Conservation (phyloP, 441 rosid species). For the Mallotus repandus region DNA sequence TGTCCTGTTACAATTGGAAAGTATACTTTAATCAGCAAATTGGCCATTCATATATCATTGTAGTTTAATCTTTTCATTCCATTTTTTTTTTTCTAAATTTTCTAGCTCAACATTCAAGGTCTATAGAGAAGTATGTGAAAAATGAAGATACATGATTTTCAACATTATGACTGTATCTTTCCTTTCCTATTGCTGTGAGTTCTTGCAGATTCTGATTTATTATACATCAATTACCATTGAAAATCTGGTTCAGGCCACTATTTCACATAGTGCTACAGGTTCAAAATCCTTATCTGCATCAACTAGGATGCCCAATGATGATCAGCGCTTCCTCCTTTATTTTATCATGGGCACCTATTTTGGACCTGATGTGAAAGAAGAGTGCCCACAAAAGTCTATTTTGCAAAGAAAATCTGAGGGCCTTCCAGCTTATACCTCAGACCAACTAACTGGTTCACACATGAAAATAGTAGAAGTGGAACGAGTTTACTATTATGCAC, state of each 20-base stretch:
- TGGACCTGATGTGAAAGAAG: constrained; percentile 40
- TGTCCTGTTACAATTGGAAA: no score
- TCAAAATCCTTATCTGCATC: constrained; percentile 7
- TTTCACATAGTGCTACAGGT: neutral
- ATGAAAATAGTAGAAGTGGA: constrained; percentile 40
- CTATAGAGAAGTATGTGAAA: no score
- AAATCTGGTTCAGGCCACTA: constrained; percentile 7
- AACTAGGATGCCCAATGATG: constrained; percentile 3
- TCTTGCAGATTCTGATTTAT: constrained; percentile 16
- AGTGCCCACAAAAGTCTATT: constrained; percentile 30
- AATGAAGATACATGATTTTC: no score
- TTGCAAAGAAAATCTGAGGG: constrained; percentile 37
- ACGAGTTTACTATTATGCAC: constrained; percentile 32
- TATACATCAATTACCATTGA: constrained; percentile 15
- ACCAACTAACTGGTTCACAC: constrained; percentile 35
- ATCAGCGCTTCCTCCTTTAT: constrained; percentile 41
- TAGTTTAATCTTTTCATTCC: no score
- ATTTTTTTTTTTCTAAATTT: no score
- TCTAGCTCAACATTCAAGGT: no score
- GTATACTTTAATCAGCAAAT: no score
- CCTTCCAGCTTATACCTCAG: constrained; percentile 18
- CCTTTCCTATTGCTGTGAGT: neutral
- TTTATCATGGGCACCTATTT: constrained; percentile 48
- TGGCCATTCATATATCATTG: no score
- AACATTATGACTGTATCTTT: no score